Evolutionary conservation across 192 early-diverging fungal species (phyloP).

Genomic region (Coemansia sp.): DNA sequence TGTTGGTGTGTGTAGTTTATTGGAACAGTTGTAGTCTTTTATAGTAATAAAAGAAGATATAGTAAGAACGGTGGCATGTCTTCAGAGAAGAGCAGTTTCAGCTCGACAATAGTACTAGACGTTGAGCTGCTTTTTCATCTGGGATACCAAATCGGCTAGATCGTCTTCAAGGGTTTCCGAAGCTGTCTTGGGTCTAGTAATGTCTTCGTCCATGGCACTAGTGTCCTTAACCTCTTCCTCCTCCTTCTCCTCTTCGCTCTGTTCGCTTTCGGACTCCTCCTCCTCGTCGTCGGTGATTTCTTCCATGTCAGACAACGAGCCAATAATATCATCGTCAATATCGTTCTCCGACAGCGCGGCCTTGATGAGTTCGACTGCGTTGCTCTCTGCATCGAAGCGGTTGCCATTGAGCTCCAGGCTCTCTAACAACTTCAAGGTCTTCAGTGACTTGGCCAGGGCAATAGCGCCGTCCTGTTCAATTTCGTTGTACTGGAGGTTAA

Average conservation of each 20-base stretch:
- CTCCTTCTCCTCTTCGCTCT: slow-evolving; percentile 48
- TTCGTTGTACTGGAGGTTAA: slow-evolving; percentile 89
- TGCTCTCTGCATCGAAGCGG: slow-evolving; percentile 81
- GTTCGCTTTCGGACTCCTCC: slow-evolving; percentile 59
- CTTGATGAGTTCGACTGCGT: slow-evolving; percentile 73
- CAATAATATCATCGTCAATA: slow-evolving; percentile 75
- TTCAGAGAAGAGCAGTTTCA: not conserved
- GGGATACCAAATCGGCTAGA: slow-evolving; percentile 45
- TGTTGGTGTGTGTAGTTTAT: not conserved
- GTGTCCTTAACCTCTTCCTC: slow-evolving; percentile 15
- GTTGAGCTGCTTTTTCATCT: slow-evolving; percentile 53
- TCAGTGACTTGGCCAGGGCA: slow-evolving; percentile 67
- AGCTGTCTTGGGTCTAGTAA: slow-evolving; percentile 33
- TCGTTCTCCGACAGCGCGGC: slow-evolving; percentile 70
- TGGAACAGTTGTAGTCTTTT: not conserved
- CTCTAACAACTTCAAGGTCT: slow-evolving; percentile 65
- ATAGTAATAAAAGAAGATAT: not conserved
- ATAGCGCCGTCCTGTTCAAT: slow-evolving; percentile 77
- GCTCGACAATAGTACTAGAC: slow-evolving; percentile 11
- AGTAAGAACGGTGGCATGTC: not conserved
- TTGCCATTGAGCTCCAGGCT: slow-evolving; percentile 92
- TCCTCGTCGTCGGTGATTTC: slow-evolving; percentile 67
- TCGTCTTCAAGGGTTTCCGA: slow-evolving; percentile 33
- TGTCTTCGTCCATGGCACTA: slow-evolving; percentile 10
- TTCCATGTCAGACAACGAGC: slow-evolving; percentile 97